Base-by-base conservation (phyloP, 2,329 filamentous ascomycete genomes). In the Talaromyces marneffei region DNA sequence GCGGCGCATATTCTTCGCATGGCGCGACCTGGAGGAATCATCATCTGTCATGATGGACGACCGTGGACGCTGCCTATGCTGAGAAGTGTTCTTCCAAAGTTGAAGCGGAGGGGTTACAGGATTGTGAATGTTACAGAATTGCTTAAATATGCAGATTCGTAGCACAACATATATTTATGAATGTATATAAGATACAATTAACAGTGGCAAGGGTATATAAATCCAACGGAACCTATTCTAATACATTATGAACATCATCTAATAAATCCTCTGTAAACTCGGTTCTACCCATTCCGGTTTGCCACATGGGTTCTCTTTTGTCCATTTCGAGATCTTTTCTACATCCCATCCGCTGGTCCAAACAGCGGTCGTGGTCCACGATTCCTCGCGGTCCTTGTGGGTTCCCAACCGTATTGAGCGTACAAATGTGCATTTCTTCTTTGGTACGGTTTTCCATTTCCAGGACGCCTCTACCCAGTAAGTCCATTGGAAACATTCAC, bases 61-160 rank as follows among this genome's bases (percentile, higher is more conserved):
- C 78, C 81, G n/a, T 96, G 92, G 90, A 95, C 91, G 27, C 80
- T 83, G 53, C 88, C 89, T 0, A 94, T 96, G 90, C 71, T 96
- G 74, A 78, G 80, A 40, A 83, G 79, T 63, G 87, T 94, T 40
- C 73, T 96, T 66, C 88, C 88, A 0, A 87, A 90, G 71, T 77
- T 95, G 68, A 86, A 79, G 74, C 79, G 79, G 64, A 81, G 83
- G 65, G 91, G 90, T 0, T 96, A 90, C 72, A 79, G 78, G 60
- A 80, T 93, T 39, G 87, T 91, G 31, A 90, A 87, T 16, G 77
- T 96, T 20, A 87, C 87, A 4, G 83, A 87, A 67, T 77, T 93
- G 65, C 74, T 93, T 55, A 72, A 74, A 52, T 42, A 53, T 16
- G 48, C 25, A 10, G n/a, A 14, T 23, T 42, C 39, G 27, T 59